Evolutionary conservation across 2,329 filamentous ascomycete genomes (phyloP).

Genomic region (Phyllosticta capitalensis): DNA sequence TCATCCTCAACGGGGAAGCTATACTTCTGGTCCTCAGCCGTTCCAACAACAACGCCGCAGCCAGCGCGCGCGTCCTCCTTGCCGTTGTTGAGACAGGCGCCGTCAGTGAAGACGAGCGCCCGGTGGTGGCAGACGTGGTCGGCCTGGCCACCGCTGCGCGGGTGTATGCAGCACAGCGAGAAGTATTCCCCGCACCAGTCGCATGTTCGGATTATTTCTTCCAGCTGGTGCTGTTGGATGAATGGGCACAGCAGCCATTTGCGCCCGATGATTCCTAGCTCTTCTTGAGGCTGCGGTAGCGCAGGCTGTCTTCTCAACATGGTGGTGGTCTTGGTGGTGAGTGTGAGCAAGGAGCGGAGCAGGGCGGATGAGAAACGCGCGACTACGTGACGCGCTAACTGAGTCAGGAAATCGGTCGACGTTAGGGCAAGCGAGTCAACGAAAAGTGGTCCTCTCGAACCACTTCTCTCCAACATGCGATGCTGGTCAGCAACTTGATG

Average conservation of each 20-base stretch:
- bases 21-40: slow-evolving; percentile 1
- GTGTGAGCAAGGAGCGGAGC: not conserved
- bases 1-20: not conserved
- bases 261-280: not conserved
- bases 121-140: not conserved
- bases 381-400: not conserved
- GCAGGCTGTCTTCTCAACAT: not conserved
- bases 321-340: not conserved
- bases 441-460: not conserved
- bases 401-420: not conserved
- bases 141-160: not conserved
- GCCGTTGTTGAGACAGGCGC: slow-evolving; percentile 13
- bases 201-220: not conserved
- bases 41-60: slow-evolving; percentile 12
- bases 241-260: not conserved
- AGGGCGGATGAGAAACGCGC: not conserved
- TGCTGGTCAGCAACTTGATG: not conserved
- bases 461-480: not conserved
- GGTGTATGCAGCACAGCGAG: not conserved
- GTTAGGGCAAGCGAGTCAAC: not conserved
- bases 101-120: slow-evolving; percentile 10
- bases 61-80: slow-evolving; percentile 11
- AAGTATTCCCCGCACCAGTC: not conserved
- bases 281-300: not conserved
- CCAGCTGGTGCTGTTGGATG: not conserved